A percentile compares a stretch with the other conserved stretches of the same genome.
Conservation (phyloP, 225 moss, liverwort and hornwort genomes). For the Marchantia polymorpha region DNA sequence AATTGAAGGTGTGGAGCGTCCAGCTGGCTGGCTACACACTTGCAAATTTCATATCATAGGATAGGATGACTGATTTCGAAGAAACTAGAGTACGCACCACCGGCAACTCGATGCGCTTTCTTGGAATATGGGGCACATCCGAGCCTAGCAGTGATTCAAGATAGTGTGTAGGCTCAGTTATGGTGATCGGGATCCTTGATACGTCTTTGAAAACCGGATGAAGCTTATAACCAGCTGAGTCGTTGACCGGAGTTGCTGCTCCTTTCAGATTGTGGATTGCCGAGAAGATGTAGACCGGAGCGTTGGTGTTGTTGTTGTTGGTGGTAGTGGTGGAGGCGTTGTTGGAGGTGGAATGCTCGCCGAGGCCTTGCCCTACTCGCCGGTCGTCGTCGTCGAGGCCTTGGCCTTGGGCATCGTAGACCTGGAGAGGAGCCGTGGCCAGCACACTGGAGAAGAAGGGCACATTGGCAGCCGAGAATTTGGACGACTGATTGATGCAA, state of each 20-base stretch:
- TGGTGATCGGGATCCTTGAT: constrained; percentile 41
- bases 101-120: constrained; percentile 46
- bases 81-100: constrained; percentile 37
- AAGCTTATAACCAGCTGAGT: constrained; percentile 34
- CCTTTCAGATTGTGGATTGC: constrained; percentile 49
- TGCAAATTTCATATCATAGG: neutral
- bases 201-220: constrained; percentile 57
- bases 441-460: constrained; percentile 65
- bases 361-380: constrained; percentile 23
- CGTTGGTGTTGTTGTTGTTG: constrained; percentile 1
- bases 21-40: neutral
- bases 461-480: constrained; percentile 46
- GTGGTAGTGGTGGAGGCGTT: too few species aligned
- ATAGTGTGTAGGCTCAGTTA: constrained; percentile 45
- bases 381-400: constrained; percentile 39
- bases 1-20: neutral
- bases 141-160: constrained; percentile 51
- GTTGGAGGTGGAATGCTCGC: constrained; percentile 41
- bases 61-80: neutral
- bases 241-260: constrained; percentile 44
- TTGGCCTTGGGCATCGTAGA: constrained; percentile 39
- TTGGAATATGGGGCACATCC: constrained; percentile 45
- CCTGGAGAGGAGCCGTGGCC: constrained; percentile 37
- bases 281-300: constrained; percentile 44
- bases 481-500: constrained; percentile 51